Percentiles rank a stretch among this genome's conserved stretches.
Evolutionary conservation across 2,329 filamentous ascomycete genomes (phyloP).

Genomic region (Acrodontium crateriforme): DNA sequence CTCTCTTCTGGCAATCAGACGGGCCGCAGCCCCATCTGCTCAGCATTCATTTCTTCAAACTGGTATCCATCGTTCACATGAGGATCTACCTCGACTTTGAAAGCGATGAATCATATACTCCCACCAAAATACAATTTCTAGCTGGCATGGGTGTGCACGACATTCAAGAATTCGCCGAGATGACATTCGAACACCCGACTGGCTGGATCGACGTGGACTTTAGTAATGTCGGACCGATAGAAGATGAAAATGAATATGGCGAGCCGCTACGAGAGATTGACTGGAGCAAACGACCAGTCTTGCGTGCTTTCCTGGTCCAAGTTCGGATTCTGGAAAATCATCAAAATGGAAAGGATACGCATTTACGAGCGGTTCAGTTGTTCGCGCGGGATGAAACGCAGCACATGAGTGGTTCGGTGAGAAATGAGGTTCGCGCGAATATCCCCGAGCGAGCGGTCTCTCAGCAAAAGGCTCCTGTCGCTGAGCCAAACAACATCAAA

Average conservation of each 20-base stretch:
- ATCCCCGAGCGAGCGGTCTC: conserved; percentile 1
- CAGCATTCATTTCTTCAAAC: conserved; percentile 74
- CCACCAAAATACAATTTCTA: conserved; percentile 77
- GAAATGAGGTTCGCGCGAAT: conserved; percentile 1
- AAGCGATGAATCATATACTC: conserved; percentile 90
- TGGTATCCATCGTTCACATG: conserved; percentile 63
- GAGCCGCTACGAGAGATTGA: conserved; percentile 20
- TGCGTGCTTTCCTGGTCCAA: conserved; percentile 81
- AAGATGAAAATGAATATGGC: conserved; percentile 16
- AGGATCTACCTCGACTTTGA: conserved; percentile 84
- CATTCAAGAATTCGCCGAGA: conserved; percentile 71
- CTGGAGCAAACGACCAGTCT: conserved; percentile 51
- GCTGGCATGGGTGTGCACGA: conserved; percentile 88
- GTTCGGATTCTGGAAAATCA: conserved; percentile 90
- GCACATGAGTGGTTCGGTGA: conserved; percentile 1
- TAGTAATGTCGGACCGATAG: conserved; percentile 41
- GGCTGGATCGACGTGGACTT: conserved; percentile 86
- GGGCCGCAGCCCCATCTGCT: conserved; percentile 71
- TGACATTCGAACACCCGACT: conserved; percentile 62
- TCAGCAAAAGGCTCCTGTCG: no score
- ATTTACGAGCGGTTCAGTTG: conserved; percentile 83
- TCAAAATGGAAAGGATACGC: conserved; percentile 98
- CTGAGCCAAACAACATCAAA: conserved; percentile 18
- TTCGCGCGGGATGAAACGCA: conserved; percentile 40
- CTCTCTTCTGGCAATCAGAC: conserved; percentile 73